Evolutionary conservation across 1,284 basidiomycete genomes (phyloP).

Genomic region (Microbotryum intermedium): DNA sequence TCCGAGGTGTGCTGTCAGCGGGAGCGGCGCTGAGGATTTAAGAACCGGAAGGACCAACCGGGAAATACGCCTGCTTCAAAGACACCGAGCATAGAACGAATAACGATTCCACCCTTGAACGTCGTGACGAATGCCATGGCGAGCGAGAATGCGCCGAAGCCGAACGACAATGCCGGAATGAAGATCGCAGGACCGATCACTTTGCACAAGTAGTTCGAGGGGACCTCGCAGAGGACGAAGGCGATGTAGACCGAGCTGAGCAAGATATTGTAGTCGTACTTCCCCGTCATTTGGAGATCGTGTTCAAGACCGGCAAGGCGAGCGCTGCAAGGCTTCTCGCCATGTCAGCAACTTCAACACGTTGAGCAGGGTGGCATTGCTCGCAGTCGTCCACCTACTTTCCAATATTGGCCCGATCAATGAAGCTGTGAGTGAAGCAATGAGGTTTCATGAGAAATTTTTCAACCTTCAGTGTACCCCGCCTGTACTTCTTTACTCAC

Average conservation of each 20-base stretch:
- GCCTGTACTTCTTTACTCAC: not conserved
- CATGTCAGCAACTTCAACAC: too few species aligned
- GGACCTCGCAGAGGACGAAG: slow-evolving; percentile 31
- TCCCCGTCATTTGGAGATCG: slow-evolving; percentile 29
- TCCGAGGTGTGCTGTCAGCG: not conserved
- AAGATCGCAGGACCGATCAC: slow-evolving; percentile 4
- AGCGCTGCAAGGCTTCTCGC: slow-evolving; percentile 3
- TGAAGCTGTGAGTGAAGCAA: slow-evolving; percentile 5
- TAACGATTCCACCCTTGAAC: slow-evolving; percentile 26
- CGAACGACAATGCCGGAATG: slow-evolving; percentile 27
- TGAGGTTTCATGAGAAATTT: not conserved
- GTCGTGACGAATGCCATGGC: slow-evolving; percentile 24
- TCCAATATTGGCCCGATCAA: slow-evolving; percentile 34
- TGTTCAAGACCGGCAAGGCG: slow-evolving; percentile 32
- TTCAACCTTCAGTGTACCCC: too few species aligned
- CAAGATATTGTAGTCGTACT: slow-evolving; percentile 32
- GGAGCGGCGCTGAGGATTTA: slow-evolving; percentile 7
- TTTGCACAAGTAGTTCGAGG: slow-evolving; percentile 9
- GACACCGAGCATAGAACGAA: slow-evolving; percentile 32
- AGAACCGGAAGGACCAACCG: not conserved
- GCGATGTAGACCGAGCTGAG: slow-evolving; percentile 26
- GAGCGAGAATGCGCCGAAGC: slow-evolving; percentile 30
- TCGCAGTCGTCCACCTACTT: slow-evolving; percentile 11
- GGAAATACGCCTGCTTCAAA: slow-evolving; percentile 28
- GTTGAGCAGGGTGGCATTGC: not conserved